Base-by-base conservation (phyloP, 352 stramenopile species). In the Phytopythium boreale region DNA sequence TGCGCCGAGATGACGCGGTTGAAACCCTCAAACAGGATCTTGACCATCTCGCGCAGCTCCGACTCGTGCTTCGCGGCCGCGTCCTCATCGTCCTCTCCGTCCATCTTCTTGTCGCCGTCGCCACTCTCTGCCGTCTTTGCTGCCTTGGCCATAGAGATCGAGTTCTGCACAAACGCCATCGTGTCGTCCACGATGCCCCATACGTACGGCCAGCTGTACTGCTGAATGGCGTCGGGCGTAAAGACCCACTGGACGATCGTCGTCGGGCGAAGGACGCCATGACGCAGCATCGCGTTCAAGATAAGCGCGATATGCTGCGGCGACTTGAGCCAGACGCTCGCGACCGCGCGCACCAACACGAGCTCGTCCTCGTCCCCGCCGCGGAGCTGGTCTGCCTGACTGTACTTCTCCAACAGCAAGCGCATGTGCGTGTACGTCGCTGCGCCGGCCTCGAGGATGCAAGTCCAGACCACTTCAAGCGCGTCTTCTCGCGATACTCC, bases 201-300 rank as follows among this genome's bases (percentile, higher is more conserved):
- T 51, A 95, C 82, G 63, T 95, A 95, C 39, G 85, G 87, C 87
- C 87, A 95, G 70, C 87, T 93, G 71, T 93, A 95, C 64, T 95
- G 87, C 73, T 93, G 87, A 22, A 93, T 77, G 6, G 84, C 83
- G 52, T 95, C 87, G 7, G 82, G 59, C 11, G 81, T 92, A 69
- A 93, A 92, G 24, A 93, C 75, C 87, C 87, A 95, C 63, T 79
- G 82, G 10, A 82, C 72, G 44, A 95, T 91, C 43, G 84, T 91
- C n/a, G 73, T 75, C 19, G 83, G 76, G 47, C 76, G 71, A 31
- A 95, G 74, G 15, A 93, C 69, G 22, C 76, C 71, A 49, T 89
- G 76, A 34, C 82, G 87, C 34, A 95, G 72, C 81, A 95, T 92
- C 41, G 90, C 80, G 66, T 89, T 90, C 17, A 93, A 51, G 51